These are phyloP conservation scores for Monilinia fructicola DNA, from an alignment of 2,329 filamentous ascomycete species.

Conservation along the genomic window DNA sequence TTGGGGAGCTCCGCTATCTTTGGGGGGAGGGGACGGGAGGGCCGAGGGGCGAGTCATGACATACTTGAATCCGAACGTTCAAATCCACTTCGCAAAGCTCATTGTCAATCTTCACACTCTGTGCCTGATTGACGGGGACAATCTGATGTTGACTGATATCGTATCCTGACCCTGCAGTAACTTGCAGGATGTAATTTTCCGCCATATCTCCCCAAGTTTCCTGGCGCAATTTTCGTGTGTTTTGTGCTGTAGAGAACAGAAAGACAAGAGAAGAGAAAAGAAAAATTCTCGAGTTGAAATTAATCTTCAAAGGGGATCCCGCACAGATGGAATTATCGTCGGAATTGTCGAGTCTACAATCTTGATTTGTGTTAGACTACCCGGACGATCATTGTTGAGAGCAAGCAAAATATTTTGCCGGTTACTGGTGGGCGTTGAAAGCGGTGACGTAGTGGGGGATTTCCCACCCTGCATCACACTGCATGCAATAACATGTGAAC, in stretches of 20 bases:
- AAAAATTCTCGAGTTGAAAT: not conserved
- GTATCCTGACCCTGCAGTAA: slow-evolving; percentile 80
- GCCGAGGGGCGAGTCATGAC: no score
- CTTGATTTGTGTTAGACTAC: not conserved
- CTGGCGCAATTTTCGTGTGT: not conserved
- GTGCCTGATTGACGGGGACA: slow-evolving; percentile 71
- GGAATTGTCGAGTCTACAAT: not conserved
- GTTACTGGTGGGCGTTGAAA: slow-evolving; percentile 1
- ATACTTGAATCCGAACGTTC: slow-evolving; percentile 69
- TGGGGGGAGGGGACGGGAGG: not conserved
- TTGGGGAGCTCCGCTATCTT: not conserved
- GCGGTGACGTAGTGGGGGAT: slow-evolving; percentile 24
- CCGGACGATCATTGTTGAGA: not conserved
- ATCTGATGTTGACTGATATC: slow-evolving; percentile 68
- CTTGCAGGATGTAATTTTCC: slow-evolving; percentile 73
- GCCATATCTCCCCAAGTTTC: slow-evolving; percentile 48
- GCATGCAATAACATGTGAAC: slow-evolving; percentile 11
- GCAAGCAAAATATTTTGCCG: slow-evolving; percentile 12
- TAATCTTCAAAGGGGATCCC: not conserved
- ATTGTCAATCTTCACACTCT: slow-evolving; percentile 62
- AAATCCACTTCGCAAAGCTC: slow-evolving; percentile 65
- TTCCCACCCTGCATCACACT: not conserved
- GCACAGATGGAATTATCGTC: not conserved
- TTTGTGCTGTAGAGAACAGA: no score
- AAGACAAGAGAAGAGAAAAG: not conserved